Base-by-base conservation (phyloP, 1,284 basidiomycete genomes). In the Kalmanozyma brasiliensis region DNA sequence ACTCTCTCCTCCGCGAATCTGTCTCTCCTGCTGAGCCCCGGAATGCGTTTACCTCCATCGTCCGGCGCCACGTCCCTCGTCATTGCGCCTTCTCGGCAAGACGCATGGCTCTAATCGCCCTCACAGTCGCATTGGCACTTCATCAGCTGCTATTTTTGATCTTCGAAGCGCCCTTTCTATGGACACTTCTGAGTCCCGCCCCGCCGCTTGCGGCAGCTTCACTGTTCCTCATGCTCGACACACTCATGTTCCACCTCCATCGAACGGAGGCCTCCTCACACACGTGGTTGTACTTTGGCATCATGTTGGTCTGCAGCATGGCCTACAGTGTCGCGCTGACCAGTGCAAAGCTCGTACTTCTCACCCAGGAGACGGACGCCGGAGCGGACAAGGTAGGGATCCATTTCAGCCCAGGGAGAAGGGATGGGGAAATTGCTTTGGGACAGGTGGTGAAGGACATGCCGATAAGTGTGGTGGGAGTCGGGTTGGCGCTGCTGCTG, bases 121-220 rank as follows among this genome's bases (percentile, higher is more conserved):
- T 57, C 11, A 24, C 34, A 14, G 30, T 38, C 3, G 23, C 49
- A 0, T 42, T 64, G 10, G 29, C 22, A 16, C 24, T 49, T 22
- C 60, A 59, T 29, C 53, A 63, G 29, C 40, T 29, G 1, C 23
- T 52, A 0, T 59, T 64, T 22, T 60, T 63, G 45, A 49, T 49
- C 17, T 69, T 63, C 17, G 55, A 53, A 35, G 47, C 60, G 0
- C 32, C 56, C 0, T 64, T 48, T n/a, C 44, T 56, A 1, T 69
- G 66, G 60, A 19, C 32, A 19, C 33, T 48, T 2, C 19, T 60
- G 37, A 47, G 26, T 16, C 56, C 60, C 4, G 61, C 56, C 2
- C 22, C 60, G 13, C 42, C 60, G 0, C 43, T 64, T 4, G 43
- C 52, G 0, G 51, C 60, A 0, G 51, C 48, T 2, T 29, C 29